A percentile compares a stretch with the other conserved stretches of the same genome.
phyloP scores from a whole-genome alignment of 2,329 filamentous ascomycete species.

The Cladophialophora psammophila region DNA sequence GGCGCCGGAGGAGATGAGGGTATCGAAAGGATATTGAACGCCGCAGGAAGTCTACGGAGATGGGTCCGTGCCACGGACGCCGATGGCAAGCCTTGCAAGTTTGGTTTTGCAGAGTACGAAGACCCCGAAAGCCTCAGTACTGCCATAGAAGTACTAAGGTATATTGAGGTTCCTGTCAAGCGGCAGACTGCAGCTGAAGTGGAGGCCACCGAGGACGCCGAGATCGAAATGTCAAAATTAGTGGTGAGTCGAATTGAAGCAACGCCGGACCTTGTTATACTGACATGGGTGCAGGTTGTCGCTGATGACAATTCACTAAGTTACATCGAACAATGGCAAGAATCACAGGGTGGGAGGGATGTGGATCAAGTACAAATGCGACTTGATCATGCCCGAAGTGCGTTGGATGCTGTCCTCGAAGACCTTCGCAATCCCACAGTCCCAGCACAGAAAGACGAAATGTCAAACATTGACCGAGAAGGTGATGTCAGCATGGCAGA shows the following conservation, averaged over 20 bases:
- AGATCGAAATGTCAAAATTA: slow-evolving; percentile 67
- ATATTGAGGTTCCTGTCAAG: slow-evolving; percentile 81
- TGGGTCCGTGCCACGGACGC: slow-evolving; percentile 83
- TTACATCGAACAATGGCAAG: slow-evolving; percentile 83
- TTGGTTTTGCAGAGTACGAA: slow-evolving; percentile 96
- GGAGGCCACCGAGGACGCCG: slow-evolving; percentile 46
- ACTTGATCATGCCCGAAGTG: slow-evolving; percentile 71
- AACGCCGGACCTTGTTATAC: slow-evolving; percentile 19
- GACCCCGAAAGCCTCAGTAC: slow-evolving; percentile 86
- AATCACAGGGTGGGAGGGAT: slow-evolving; percentile 69
- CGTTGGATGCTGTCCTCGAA: slow-evolving; percentile 71
- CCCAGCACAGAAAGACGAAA: slow-evolving; percentile 53
- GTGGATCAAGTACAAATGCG: slow-evolving; percentile 69
- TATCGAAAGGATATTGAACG: slow-evolving; percentile 77
- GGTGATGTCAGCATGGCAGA: slow-evolving; percentile 71
- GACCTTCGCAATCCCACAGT: slow-evolving; percentile 74
- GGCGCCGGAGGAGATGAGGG: slow-evolving; percentile 78
- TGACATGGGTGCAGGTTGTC: slow-evolving; percentile 57
- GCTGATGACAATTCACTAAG: slow-evolving; percentile 83
- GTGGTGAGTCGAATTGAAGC: slow-evolving; percentile 58
- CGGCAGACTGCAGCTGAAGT: slow-evolving; percentile 64
- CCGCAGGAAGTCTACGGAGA: slow-evolving; percentile 79
- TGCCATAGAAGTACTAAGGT: slow-evolving; percentile 82
- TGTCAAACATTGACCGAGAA: slow-evolving; percentile 64
- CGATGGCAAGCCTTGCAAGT: slow-evolving; percentile 82